phyloP scores from a whole-genome alignment of 2,329 filamentous ascomycete species.

The Lecanosticta acicola region DNA sequence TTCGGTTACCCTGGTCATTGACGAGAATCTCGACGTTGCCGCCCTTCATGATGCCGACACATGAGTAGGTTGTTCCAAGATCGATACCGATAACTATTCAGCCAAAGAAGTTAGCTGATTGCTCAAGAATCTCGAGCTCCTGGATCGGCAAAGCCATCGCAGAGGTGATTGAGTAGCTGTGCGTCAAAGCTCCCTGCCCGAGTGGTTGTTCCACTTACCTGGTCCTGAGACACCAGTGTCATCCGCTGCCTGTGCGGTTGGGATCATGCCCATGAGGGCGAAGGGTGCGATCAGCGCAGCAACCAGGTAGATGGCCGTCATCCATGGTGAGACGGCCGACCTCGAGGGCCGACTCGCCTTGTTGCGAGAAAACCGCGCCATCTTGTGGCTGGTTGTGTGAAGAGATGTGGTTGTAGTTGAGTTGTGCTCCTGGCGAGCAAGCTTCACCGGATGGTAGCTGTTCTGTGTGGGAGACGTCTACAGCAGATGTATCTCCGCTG shows the following conservation, averaged over 20 bases:
- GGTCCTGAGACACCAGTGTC: slow-evolving; percentile 68
- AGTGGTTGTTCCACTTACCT: slow-evolving; percentile 37
- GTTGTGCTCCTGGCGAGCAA: slow-evolving; percentile 2
- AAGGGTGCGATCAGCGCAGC: slow-evolving; percentile 80
- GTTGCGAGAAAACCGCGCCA: slow-evolving; percentile 33
- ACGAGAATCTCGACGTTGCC: slow-evolving; percentile 93
- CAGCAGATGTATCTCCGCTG: too few species aligned
- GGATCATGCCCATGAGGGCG: slow-evolving; percentile 65
- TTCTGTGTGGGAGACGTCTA: too few species aligned
- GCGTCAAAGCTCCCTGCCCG: neutral
- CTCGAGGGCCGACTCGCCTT: slow-evolving; percentile 25
- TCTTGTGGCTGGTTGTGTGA: slow-evolving; percentile 26
- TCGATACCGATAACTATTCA: slow-evolving; percentile 80
- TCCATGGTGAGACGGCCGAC: slow-evolving; percentile 50
- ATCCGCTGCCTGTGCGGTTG: slow-evolving; percentile 59
- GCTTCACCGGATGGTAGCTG: neutral
- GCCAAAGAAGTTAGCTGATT: slow-evolving; percentile 1
- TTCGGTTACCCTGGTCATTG: slow-evolving; percentile 96
- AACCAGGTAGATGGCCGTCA: slow-evolving; percentile 83
- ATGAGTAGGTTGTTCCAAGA: slow-evolving; percentile 80
- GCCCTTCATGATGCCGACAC: slow-evolving; percentile 92
- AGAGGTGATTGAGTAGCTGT: too few species aligned
- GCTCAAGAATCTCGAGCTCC: too few species aligned
- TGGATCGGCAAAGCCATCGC: too few species aligned
- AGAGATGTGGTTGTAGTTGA: slow-evolving; percentile 4